These are phyloP conservation scores for Xanthoparmelia taractica DNA, from an alignment of 495 filamentous ascomycete species.

Conservation along the genomic window DNA sequence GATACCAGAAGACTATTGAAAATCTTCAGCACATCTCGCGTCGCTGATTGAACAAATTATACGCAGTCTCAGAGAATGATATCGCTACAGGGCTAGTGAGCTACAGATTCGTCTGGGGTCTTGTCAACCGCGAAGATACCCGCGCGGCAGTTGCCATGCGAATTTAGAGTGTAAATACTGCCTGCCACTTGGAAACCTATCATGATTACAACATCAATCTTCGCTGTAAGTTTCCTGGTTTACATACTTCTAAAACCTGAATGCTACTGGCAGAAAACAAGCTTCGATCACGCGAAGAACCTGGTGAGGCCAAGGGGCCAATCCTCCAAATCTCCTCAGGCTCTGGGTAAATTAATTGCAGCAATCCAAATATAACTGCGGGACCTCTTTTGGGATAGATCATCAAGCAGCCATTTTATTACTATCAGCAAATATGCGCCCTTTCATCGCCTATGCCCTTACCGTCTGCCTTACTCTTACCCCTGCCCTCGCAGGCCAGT, in stretches of 20 bases:
- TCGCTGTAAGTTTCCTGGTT: not conserved
- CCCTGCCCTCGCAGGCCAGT: conserved; percentile 10
- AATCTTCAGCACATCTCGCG: not conserved
- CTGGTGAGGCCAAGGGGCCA: not conserved
- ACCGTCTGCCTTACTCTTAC: conserved; percentile 2
- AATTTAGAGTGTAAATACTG: conserved; percentile 7
- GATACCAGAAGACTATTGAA: too few species aligned
- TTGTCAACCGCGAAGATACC: conserved; percentile 1
- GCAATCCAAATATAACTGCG: not conserved
- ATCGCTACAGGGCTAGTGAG: too few species aligned
- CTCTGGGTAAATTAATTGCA: not conserved
- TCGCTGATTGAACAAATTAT: not conserved
- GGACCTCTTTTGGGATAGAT: not conserved
- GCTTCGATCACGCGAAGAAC: not conserved
- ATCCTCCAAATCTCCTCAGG: not conserved
- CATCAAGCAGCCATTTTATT: not conserved
- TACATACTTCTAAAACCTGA: not conserved
- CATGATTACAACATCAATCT: not conserved
- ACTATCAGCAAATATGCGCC: not conserved
- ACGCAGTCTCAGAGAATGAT: not conserved
- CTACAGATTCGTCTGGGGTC: too few species aligned
- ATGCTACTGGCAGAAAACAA: not conserved
- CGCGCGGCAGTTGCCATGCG: conserved; percentile 14
- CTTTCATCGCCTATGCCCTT: not conserved
- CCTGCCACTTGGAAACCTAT: not conserved